These are phyloP conservation scores for Elaphomyces granulatus DNA, from an alignment of 495 filamentous ascomycete species.

Conservation along the genomic window DNA sequence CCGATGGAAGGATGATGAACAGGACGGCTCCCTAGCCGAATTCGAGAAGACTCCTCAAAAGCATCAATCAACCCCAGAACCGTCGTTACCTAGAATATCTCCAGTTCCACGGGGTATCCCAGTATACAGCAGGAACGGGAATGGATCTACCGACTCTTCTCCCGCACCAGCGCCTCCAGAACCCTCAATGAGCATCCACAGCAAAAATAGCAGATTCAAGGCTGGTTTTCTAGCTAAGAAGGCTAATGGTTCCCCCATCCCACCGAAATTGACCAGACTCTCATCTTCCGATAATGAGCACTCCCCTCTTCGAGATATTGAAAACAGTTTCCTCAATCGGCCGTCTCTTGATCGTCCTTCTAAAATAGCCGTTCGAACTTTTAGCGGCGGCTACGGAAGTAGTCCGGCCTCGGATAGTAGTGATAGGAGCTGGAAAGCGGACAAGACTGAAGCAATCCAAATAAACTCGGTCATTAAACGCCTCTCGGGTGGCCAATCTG, in stretches of 20 bases:
- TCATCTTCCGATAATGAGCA: conserved; percentile 47
- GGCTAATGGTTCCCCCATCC: conserved; percentile 43
- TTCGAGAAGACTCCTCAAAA: conserved; percentile 78
- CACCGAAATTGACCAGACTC: conserved; percentile 45
- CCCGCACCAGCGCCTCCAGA: conserved; percentile 20
- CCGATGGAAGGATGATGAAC: conserved; percentile 84
- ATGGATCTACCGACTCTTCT: conserved; percentile 20
- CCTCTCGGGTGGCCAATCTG: conserved; percentile 25
- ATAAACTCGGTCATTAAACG: conserved; percentile 52
- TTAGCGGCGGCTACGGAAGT: conserved; percentile 33
- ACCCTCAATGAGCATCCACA: conserved; percentile 23
- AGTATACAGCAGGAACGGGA: conserved; percentile 4
- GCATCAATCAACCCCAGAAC: conserved; percentile 35
- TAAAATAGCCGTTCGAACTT: conserved; percentile 32
- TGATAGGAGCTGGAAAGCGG: conserved; percentile 32
- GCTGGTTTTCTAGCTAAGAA: conserved; percentile 80
- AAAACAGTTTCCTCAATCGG: conserved; percentile 43
- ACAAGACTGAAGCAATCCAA: conserved; percentile 42
- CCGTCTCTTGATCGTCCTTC: conserved; percentile 36
- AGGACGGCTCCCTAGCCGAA: conserved; percentile 70
- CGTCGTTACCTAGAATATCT: conserved; percentile 21
- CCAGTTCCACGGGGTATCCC: conserved; percentile 32
- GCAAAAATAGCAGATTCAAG: conserved; percentile 72
- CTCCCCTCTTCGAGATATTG: conserved; percentile 53
- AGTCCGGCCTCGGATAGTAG: conserved; percentile 28